These are phyloP conservation scores for Saxophila tyrrhenica DNA, from an alignment of 495 filamentous ascomycete species.

Conservation along the genomic window DNA sequence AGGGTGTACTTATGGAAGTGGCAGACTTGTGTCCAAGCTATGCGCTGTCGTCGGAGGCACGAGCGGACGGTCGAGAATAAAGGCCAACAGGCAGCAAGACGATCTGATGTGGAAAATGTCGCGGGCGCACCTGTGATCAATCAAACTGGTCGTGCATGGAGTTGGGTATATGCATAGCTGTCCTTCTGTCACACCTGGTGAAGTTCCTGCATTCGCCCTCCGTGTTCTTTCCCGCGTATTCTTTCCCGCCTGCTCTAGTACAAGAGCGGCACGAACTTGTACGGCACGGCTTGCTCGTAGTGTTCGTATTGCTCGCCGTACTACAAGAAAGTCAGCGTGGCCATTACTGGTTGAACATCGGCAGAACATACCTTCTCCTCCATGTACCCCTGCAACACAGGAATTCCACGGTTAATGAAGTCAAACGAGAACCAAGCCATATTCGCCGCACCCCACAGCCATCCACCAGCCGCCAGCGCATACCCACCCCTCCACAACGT, in stretches of 20 bases:
- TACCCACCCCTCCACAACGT: slow-evolving; percentile 24
- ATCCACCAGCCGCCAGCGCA: slow-evolving; percentile 23
- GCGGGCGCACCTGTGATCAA: too few species aligned
- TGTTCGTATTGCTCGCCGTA: slow-evolving; percentile 21
- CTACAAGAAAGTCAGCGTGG: slow-evolving; percentile 15
- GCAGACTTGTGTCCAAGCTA: too few species aligned
- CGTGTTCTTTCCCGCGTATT: too few species aligned
- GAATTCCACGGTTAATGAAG: slow-evolving; percentile 16
- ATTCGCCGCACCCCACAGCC: slow-evolving; percentile 16
- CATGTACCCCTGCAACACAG: slow-evolving; percentile 20
- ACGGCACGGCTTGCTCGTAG: slow-evolving; percentile 20
- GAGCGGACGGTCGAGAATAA: too few species aligned
- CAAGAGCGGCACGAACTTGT: slow-evolving; percentile 22
- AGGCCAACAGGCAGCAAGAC: too few species aligned
- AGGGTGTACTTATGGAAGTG: too few species aligned
- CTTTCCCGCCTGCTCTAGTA: slow-evolving; percentile 8
- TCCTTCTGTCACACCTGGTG: too few species aligned
- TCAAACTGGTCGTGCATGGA: too few species aligned
- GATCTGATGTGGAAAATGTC: too few species aligned
- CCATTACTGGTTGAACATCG: neutral
- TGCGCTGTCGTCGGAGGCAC: too few species aligned
- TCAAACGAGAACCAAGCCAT: slow-evolving; percentile 11
- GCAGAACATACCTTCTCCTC: slow-evolving; percentile 15
- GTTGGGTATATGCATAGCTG: too few species aligned
- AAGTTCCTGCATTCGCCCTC: too few species aligned